phyloP scores from a whole-genome alignment of 306 rosid genomes.

The Gillenia trifoliata region DNA sequence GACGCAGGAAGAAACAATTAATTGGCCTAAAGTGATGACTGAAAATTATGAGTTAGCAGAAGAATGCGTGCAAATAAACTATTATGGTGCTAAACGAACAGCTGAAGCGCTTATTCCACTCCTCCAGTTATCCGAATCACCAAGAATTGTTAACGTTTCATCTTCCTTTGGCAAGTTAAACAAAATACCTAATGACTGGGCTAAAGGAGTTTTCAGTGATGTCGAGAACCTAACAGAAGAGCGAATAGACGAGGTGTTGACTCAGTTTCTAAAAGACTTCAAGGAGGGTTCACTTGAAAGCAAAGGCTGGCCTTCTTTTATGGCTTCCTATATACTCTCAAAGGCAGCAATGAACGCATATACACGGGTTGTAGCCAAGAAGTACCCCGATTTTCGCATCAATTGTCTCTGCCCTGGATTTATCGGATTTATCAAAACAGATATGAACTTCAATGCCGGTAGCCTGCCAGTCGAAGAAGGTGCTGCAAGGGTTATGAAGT shows the following conservation, averaged over 20 bases:
- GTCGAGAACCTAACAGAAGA: slow-evolving; percentile 41
- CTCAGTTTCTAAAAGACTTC: slow-evolving; percentile 31
- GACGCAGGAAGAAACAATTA: neutral
- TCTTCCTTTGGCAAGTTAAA: neutral
- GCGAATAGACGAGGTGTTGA: slow-evolving; percentile 34
- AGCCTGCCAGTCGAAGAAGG: no score
- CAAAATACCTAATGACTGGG: slow-evolving; percentile 26
- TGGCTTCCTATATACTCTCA: slow-evolving; percentile 32
- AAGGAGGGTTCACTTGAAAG: slow-evolving; percentile 31
- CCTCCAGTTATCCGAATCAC: neutral
- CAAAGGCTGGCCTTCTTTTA: slow-evolving; percentile 36
- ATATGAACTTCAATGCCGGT: no score
- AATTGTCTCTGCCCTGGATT: slow-evolving; percentile 51
- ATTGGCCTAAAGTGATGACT: neutral
- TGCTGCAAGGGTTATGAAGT: no score
- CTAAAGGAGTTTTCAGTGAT: slow-evolving; percentile 31
- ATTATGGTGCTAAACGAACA: neutral
- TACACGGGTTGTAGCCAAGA: slow-evolving; percentile 42
- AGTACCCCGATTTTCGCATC: slow-evolving; percentile 28
- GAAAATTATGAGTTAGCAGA: no score
- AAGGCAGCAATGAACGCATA: slow-evolving; percentile 42
- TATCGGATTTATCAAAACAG: no score
- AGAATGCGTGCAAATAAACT: neutral
- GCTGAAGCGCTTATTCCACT: neutral
- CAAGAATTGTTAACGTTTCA: neutral